Conservation (phyloP, 768 basidiomycete genomes). For the Vishniacozyma victoriae region DNA sequence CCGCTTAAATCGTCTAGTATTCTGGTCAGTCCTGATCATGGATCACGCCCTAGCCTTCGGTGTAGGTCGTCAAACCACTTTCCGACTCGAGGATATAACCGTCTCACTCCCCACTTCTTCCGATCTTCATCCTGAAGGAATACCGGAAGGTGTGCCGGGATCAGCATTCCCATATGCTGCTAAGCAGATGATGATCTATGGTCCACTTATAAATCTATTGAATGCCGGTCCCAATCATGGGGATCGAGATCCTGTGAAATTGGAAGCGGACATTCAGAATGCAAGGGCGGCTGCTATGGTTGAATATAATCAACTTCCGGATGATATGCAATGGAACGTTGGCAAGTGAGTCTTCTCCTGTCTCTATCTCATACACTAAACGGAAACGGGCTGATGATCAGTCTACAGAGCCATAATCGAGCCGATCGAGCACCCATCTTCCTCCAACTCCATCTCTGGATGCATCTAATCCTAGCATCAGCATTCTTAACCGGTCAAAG, state of each 20-base stretch:
- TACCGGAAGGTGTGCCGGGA: background rate
- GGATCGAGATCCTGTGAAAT: background rate
- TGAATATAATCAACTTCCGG: slow-evolving; percentile 22
- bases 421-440: slow-evolving; percentile 20
- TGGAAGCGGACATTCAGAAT: slow-evolving; percentile 2
- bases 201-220: slow-evolving; percentile 23
- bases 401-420: slow-evolving; percentile 20
- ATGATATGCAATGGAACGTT: slow-evolving; percentile 25
- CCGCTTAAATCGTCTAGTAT: slow-evolving; percentile 15
- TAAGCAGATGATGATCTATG: slow-evolving; percentile 22
- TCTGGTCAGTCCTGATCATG: slow-evolving; percentile 27
- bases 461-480: slow-evolving; percentile 15
- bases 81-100: slow-evolving; percentile 27
- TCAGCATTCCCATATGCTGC: slow-evolving; percentile 24
- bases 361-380: background rate
- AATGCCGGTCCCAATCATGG: slow-evolving; percentile 4
- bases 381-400: slow-evolving; percentile 1
- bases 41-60: slow-evolving; percentile 27
- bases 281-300: slow-evolving; percentile 8
- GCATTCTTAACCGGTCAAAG: slow-evolving; percentile 7
- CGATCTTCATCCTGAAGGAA: slow-evolving; percentile 6
- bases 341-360: slow-evolving; percentile 19
- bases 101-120: slow-evolving; percentile 16
- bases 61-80: slow-evolving; percentile 21
- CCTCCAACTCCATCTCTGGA: slow-evolving; percentile 34